Base-by-base conservation (phyloP, 352 stramenopile species). In the Phytophthora megakarya region DNA sequence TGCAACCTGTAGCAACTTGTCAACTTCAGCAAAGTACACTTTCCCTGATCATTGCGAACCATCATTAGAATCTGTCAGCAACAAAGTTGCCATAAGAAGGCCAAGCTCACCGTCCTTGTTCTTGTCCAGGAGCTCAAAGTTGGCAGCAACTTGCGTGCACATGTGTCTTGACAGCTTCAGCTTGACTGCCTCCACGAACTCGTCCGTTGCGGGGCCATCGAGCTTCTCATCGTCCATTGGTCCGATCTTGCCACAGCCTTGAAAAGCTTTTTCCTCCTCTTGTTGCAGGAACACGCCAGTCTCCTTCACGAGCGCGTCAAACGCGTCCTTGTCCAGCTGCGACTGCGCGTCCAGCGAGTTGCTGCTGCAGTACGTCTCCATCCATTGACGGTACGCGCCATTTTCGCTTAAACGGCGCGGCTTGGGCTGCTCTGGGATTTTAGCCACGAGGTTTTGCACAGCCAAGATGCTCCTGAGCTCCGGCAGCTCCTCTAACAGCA, bases 141-240 rank as follows among this genome's bases (percentile, higher is more conserved):
- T 72, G 18, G 48, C 38, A 10, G 49, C 67, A 19, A 72, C 59
- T 13, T 75, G 71, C 21, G 60, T 61, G 55, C 69, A 87, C 58
- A 90, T 92, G 72, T 86, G 79, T 28, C 73, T 77, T 12, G 70
- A 76, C 21, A 92, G 65, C 60, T 87, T 89, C 19, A 88, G n/a
- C 61, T 84, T 78, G 22, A 89, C 48, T 7, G 76, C 80, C 18
- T 90, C 77, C 9, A 87, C 57, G 28, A 87, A 89, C 13, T 59
- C 65, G 16, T 70, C 67, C 0, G 66, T 67, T 37, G 61, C 63
- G 9, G 42, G 23, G 3, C 58, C 55, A 26, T 33, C 23, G 8
- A 75, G 37, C 5, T 80, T 62, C 15, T 69, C 66, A 3, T 81
- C 76, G 5, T 73, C 66, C 42, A 89, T 58, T 18, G 59, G 67